Evolutionary conservation across 768 basidiomycete species (phyloP).

Genomic region (Tubosaeta sp.): DNA sequence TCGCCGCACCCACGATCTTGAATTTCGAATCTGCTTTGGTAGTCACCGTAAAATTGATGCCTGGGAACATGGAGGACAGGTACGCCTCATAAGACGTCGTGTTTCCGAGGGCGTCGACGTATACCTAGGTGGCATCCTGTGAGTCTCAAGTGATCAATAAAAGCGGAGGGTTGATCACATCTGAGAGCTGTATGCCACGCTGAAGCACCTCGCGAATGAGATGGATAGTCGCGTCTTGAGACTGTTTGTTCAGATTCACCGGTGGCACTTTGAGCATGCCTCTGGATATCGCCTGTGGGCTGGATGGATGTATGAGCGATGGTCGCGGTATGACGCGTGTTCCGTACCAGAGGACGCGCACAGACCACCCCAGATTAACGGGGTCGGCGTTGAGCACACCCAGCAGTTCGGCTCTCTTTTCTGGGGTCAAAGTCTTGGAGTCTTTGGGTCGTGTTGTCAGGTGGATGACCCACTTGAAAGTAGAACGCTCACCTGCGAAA

Average conservation of each 20-base stretch:
- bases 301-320: slow-evolving; percentile 28
- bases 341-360: slow-evolving; percentile 63
- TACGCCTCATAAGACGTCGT: slow-evolving; percentile 82
- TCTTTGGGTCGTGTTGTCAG: slow-evolving; percentile 45
- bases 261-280: slow-evolving; percentile 88
- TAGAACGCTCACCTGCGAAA: slow-evolving; percentile 69
- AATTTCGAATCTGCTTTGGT: slow-evolving; percentile 94
- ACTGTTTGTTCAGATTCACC: slow-evolving; percentile 82
- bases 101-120: slow-evolving; percentile 91
- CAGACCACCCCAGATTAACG: slow-evolving; percentile 74
- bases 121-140: slow-evolving; percentile 50
- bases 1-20: slow-evolving; percentile 96
- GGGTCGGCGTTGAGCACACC: slow-evolving; percentile 66
- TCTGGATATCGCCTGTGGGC: slow-evolving; percentile 86
- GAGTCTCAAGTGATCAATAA: neutral
- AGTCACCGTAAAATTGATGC: slow-evolving; percentile 82
- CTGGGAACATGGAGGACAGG: slow-evolving; percentile 76
- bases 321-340: neutral
- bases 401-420: slow-evolving; percentile 61
- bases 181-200: slow-evolving; percentile 73
- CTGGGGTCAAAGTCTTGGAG: slow-evolving; percentile 84
- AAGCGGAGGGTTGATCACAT: slow-evolving; percentile 41
- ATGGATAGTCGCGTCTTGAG: slow-evolving; percentile 83
- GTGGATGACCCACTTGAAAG: neutral
- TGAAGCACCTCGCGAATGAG: slow-evolving; percentile 84